Evolutionary conservation across 2,329 filamentous ascomycete species (phyloP), one percentile per base, ranked within the genome.

Genomic region (Pestalotiopsis sp.): DNA sequence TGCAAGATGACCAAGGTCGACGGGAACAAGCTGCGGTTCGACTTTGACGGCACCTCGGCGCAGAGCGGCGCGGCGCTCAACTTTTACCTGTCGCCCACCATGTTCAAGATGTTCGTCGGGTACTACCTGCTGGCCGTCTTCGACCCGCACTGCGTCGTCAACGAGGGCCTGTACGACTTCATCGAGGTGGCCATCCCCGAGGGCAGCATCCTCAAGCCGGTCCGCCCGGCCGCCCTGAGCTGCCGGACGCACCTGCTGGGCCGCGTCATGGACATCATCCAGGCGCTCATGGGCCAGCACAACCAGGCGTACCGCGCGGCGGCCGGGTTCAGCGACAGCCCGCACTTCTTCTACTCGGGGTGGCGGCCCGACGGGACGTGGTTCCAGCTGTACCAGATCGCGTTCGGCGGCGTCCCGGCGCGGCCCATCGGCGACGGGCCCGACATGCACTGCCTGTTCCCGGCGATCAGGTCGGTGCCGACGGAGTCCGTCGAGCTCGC

Each of bases 71-170:
- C 78, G 1, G 79, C 80, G 13, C 83, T 85, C 76, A 86, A 86
- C 71, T 86, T 82, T 66, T 85, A 83, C 69, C 78, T 86, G 2
- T 84, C 80, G 0, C 79, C 81, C 20, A 84, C 82, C 23, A 82
- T 84, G 82, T 86, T 86, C 77, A 84, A 83, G 66, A 85, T 86
- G 81, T 85, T 85, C 69, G 81, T 86, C 58, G 83, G 82, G 0
- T 72, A 71, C 71, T 82, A 82, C 68, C 77, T 86, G 3, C 79
- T 85, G n/a, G 83, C 83, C 1, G 81, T 84, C 1, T 83, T 83
- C 45, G 83, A 83, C 36, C 84, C 84, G 0, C 80, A 83, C 23
- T 82, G 80, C 27, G 80, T 85, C 13, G 83, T 85, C 71, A 86
- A 86, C 70, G 83, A 86, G 68, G 84, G 84, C 13, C 84, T 85